These are phyloP conservation scores for Boletellus emodensis DNA, from an alignment of 768 basidiomycete species.

Conservation along the genomic window DNA sequence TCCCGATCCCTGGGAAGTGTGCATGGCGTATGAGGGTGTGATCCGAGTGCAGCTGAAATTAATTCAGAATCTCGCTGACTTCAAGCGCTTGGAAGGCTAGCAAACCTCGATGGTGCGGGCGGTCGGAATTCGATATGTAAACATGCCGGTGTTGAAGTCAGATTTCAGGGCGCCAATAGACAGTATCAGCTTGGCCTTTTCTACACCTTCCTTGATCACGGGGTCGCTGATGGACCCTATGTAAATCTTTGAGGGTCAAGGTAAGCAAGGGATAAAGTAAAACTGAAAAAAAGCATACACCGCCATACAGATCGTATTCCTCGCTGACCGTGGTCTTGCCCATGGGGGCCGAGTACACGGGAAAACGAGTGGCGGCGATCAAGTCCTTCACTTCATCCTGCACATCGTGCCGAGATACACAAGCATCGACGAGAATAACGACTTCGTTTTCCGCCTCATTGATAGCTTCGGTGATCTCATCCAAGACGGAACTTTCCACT, in stretches of 20 bases:
- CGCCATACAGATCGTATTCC: conserved; percentile 68
- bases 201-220: conserved; percentile 65
- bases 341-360: conserved; percentile 75
- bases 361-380: conserved; percentile 59
- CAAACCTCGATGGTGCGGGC: conserved; percentile 59
- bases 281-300: conserved; percentile 45
- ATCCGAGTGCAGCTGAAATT: conserved; percentile 66
- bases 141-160: conserved; percentile 89
- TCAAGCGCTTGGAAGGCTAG: not conserved
- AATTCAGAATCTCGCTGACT: not conserved
- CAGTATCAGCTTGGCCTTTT: conserved; percentile 69
- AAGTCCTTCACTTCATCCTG: conserved; percentile 61
- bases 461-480: conserved; percentile 64
- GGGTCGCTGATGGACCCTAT: conserved; percentile 68
- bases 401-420: conserved; percentile 68
- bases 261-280: not conserved
- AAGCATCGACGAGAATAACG: conserved; percentile 78
- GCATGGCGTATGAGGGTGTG: conserved; percentile 65
- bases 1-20: conserved; percentile 60
- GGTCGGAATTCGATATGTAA: conserved; percentile 67
- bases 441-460: conserved; percentile 57
- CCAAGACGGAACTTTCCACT: conserved; percentile 65
- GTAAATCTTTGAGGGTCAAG: conserved; percentile 52
- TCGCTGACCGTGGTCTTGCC: conserved; percentile 79
- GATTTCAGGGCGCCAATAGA: conserved; percentile 66